These are phyloP conservation scores for Rutstroemia sp. DNA, from an alignment of 2,329 filamentous ascomycete genomes.

Conservation along the genomic window DNA sequence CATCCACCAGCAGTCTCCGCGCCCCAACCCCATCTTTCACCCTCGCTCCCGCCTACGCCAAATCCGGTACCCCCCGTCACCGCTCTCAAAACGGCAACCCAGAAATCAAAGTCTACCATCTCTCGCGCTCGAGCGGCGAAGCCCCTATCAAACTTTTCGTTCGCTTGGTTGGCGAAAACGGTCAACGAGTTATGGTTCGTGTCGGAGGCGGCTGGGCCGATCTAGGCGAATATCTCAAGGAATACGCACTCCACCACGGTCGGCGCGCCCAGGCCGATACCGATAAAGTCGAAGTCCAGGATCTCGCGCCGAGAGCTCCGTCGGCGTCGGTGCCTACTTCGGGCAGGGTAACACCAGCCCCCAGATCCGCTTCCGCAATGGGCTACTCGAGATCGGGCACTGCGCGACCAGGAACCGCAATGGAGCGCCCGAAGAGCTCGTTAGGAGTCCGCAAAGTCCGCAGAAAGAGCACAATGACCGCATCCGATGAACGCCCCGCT, in stretches of 20 bases:
- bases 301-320: slow-evolving; percentile 35
- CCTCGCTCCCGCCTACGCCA: slow-evolving; percentile 52
- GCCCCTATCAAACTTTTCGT: slow-evolving; percentile 93
- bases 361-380: slow-evolving; percentile 22
- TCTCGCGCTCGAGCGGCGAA: slow-evolving; percentile 75
- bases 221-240: slow-evolving; percentile 85
- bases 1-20: slow-evolving; percentile 25
- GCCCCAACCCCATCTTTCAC: slow-evolving; percentile 61
- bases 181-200: slow-evolving; percentile 93
- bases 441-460: slow-evolving; percentile 23
- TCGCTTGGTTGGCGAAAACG: slow-evolving; percentile 79
- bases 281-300: slow-evolving; percentile 52
- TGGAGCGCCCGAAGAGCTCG: slow-evolving; percentile 23
- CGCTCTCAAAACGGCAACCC: slow-evolving; percentile 47
- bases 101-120: slow-evolving; percentile 87
- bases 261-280: slow-evolving; percentile 49
- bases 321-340: slow-evolving; percentile 20
- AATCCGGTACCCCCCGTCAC: slow-evolving; percentile 35
- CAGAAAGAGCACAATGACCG: slow-evolving; percentile 13
- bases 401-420: slow-evolving; percentile 16
- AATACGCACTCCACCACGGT: slow-evolving; percentile 88
- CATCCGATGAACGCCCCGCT: too few relatives aligned
- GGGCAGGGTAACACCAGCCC: slow-evolving; percentile 35
- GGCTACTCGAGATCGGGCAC: neutral
- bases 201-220: slow-evolving; percentile 99